Conservation (phyloP, 352 stramenopile species). For the Peronospora farinosa region DNA sequence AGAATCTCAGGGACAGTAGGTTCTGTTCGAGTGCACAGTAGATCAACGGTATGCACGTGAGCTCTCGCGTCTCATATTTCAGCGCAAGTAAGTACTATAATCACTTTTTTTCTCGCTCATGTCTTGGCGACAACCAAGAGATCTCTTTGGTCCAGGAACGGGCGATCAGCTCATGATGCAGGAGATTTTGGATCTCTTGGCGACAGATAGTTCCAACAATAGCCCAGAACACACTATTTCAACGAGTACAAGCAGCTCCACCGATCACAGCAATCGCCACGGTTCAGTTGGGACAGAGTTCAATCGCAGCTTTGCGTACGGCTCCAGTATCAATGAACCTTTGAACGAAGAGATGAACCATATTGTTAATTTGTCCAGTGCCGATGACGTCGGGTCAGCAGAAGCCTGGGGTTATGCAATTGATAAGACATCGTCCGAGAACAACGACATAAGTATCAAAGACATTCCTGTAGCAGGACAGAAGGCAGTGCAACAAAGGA, state of each 20-base stretch:
- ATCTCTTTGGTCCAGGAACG: slow-evolving; percentile 13
- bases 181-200: slow-evolving; percentile 28
- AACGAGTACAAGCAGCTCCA: slow-evolving; percentile 2
- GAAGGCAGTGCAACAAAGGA: slow-evolving; percentile 2
- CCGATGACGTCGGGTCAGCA: neutral
- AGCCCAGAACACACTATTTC: slow-evolving; percentile 1
- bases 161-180: slow-evolving; percentile 27
- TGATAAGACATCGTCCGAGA: neutral
- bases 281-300: neutral
- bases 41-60: neutral
- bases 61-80: slow-evolving; percentile 10
- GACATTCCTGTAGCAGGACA: neutral
- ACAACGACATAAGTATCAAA: slow-evolving; percentile 4
- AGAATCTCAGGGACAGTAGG: slow-evolving; percentile 12
- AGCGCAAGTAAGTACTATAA: neutral
- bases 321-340: neutral
- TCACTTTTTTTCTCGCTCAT: slow-evolving; percentile 4
- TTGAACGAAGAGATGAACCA: slow-evolving; percentile 1
- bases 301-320: neutral
- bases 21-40: slow-evolving; percentile 25
- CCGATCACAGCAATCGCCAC: neutral
- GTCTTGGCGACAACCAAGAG: slow-evolving; percentile 12
- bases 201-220: slow-evolving; percentile 3
- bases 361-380: neutral
- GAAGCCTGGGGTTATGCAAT: neutral